These are phyloP conservation scores for Xylaria sp. DNA, from an alignment of 2,329 filamentous ascomycete species.

Conservation along the genomic window DNA sequence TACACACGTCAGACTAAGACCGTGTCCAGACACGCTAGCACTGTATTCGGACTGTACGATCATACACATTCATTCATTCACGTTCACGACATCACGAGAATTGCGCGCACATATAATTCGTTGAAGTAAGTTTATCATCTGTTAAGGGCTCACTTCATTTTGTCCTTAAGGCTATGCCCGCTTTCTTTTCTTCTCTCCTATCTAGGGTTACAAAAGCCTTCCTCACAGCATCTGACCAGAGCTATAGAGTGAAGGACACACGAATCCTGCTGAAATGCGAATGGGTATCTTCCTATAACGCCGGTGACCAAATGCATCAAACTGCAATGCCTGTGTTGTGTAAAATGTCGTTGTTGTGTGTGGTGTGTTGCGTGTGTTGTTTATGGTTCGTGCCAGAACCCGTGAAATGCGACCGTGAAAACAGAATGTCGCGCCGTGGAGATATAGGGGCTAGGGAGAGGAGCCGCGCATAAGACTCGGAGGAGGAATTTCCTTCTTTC, in stretches of 20 bases:
- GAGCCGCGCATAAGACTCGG: too few species aligned
- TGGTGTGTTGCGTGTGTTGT: neutral
- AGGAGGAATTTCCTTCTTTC: too few species aligned
- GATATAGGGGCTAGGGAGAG: too few species aligned
- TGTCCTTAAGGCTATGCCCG: too few species aligned
- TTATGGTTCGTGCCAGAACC: neutral
- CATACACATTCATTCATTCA: neutral
- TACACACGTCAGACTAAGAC: neutral
- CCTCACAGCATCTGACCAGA: neutral
- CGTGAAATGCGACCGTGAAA: constrained; percentile 5
- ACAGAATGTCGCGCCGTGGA: neutral
- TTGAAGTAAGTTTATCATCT: too few species aligned
- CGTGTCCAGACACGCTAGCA: neutral
- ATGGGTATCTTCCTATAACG: constrained; percentile 23
- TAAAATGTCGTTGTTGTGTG: neutral
- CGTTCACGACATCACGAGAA: neutral
- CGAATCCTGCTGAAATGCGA: constrained; percentile 13
- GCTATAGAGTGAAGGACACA: neutral
- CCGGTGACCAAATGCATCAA: constrained; percentile 9
- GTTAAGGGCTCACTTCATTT: too few species aligned
- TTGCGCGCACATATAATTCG: too few species aligned
- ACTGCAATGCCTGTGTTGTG: constrained; percentile 1
- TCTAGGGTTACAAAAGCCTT: neutral
- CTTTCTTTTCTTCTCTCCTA: neutral
- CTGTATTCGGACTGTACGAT: constrained; percentile 11